Evolutionary conservation across 106 monocot genomes (phyloP).

Genomic region (Dendrobium officinale): DNA sequence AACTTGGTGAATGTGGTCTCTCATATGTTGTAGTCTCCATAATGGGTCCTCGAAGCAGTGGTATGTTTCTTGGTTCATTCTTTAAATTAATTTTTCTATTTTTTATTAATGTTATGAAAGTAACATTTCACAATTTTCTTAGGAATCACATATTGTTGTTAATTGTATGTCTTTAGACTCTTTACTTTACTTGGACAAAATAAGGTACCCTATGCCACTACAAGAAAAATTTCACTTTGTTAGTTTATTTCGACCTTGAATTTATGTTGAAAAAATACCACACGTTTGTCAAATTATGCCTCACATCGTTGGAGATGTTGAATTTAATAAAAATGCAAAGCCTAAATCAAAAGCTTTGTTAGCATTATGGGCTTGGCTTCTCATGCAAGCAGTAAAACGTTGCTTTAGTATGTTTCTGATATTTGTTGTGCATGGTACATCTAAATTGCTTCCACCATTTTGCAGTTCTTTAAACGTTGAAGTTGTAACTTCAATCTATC

Average conservation of each 20-base stretch:
- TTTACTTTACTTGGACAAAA: not conserved
- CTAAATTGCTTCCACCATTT: too few relatives aligned
- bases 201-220: not conserved
- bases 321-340: not conserved
- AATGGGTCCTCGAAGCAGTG: conserved; percentile 86
- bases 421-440: too few relatives aligned
- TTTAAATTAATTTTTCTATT: not conserved
- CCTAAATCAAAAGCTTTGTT: not conserved
- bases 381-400: not conserved
- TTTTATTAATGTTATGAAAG: not conserved
- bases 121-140: not conserved
- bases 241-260: not conserved
- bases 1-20: conserved; percentile 55
- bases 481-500: not conserved
- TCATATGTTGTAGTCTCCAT: conserved; percentile 79
- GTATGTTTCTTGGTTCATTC: conserved; percentile 25
- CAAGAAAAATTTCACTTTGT: not conserved
- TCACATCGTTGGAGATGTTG: not conserved
- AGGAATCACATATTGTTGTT: not conserved
- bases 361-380: not conserved
- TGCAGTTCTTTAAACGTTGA: not conserved
- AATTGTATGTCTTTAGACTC: too few relatives aligned
- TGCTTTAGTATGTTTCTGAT: not conserved
- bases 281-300: not conserved
- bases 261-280: not conserved